These are phyloP conservation scores for Phialemoniopsis sp. DNA, from an alignment of 2,329 filamentous ascomycete genomes.

Conservation along the genomic window DNA sequence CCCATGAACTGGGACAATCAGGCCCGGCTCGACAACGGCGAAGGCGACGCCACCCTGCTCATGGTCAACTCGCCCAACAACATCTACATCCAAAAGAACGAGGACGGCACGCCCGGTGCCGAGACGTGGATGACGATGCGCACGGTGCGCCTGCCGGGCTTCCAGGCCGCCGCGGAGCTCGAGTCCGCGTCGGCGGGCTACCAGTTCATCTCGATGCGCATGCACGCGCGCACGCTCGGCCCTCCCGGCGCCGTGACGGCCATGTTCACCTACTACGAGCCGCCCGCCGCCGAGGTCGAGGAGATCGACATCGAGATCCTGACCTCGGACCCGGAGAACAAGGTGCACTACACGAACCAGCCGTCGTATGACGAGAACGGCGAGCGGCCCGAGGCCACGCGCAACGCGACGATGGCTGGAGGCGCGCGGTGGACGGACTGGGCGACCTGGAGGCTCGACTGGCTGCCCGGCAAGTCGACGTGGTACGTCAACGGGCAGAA, in stretches of 20 bases:
- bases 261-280: constrained; percentile 24
- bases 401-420: constrained; percentile 29
- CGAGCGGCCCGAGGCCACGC: constrained; percentile 34
- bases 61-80: constrained; percentile 35
- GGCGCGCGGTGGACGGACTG: constrained; percentile 38
- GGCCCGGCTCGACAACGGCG: constrained; percentile 12
- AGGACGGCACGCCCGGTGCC: constrained; percentile 13
- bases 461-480: constrained; percentile 37
- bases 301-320: constrained; percentile 35
- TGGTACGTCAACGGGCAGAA: constrained; percentile 45
- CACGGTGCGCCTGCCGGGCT: constrained; percentile 9
- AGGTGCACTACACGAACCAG: constrained; percentile 47
- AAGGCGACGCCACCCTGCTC: constrained; percentile 23
- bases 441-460: constrained; percentile 48
- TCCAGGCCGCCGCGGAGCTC: constrained; percentile 22
- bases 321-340: constrained; percentile 26
- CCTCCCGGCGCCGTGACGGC: constrained; percentile 24
- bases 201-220: constrained; percentile 24
- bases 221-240: constrained; percentile 24
- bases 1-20: constrained; percentile 31
- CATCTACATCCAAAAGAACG: constrained; percentile 31
- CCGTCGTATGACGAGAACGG: constrained; percentile 35
- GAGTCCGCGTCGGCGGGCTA: constrained; percentile 19
- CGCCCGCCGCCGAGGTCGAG: constrained; percentile 19
- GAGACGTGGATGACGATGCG: constrained; percentile 12